Conservation (phyloP, 1,284 basidiomycete species). For the Naganishia liquefaciens region DNA sequence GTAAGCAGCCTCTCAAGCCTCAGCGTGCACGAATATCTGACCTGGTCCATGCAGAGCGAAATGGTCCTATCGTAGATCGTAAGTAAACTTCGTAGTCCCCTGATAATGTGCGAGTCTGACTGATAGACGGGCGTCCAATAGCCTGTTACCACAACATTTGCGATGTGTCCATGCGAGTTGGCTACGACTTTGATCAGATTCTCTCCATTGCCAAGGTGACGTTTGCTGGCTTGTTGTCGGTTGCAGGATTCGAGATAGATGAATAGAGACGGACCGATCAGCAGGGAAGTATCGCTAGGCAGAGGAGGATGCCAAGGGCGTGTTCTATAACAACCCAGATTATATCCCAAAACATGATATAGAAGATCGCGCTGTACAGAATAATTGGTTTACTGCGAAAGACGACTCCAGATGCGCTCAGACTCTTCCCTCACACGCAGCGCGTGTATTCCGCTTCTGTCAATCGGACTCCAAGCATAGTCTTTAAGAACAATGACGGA, state of each 20-base stretch:
- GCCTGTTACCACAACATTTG: conserved; percentile 57
- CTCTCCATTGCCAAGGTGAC: conserved; percentile 80
- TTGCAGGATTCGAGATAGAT: conserved; percentile 41
- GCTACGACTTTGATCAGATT: conserved; percentile 78
- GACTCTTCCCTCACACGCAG: too few relatives aligned
- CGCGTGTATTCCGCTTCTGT: too few relatives aligned
- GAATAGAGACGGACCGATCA: too few relatives aligned
- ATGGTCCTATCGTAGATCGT: conserved; percentile 76
- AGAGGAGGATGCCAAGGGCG: too few relatives aligned
- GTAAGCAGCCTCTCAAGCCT: conserved; percentile 4
- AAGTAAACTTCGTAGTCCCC: conserved; percentile 55
- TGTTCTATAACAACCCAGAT: too few relatives aligned
- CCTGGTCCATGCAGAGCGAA: conserved; percentile 61
- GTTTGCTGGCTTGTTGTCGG: conserved; percentile 48
- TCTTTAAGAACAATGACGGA: too few relatives aligned
- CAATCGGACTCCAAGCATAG: too few relatives aligned
- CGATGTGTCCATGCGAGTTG: conserved; percentile 71
- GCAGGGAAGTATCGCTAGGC: too few relatives aligned
- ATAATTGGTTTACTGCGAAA: too few relatives aligned
- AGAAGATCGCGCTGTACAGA: too few relatives aligned
- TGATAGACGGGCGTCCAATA: neutral
- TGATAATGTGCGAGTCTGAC: neutral
- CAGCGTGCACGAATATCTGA: neutral
- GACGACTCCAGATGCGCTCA: too few relatives aligned
- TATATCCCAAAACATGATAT: too few relatives aligned